Conservation (phyloP, 495 filamentous ascomycete species). For the Thozetella sp. region DNA sequence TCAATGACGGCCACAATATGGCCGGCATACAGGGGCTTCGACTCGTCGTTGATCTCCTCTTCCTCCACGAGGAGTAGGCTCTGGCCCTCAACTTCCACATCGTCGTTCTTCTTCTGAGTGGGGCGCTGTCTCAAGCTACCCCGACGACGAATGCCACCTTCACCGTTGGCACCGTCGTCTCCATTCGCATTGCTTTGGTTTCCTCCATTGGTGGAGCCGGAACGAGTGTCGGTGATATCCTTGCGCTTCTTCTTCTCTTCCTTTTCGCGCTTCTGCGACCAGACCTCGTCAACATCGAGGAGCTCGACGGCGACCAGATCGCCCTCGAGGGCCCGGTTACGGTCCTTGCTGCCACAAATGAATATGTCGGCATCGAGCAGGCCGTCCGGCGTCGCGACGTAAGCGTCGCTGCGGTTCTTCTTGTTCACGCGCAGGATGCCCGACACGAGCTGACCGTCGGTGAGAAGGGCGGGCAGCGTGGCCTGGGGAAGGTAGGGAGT, state of each 20-base stretch:
- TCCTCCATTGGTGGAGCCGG: constrained; percentile 70
- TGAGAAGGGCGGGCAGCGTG: constrained; percentile 85
- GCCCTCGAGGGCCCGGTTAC: constrained; percentile 93
- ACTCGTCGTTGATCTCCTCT: constrained; percentile 97
- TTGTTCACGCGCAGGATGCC: constrained; percentile 98
- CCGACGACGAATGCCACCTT: constrained; percentile 86
- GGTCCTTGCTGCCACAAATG: constrained; percentile 98
- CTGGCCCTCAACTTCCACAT: constrained; percentile 98
- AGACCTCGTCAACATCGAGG: constrained; percentile 97
- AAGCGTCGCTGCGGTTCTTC: constrained; percentile 98
- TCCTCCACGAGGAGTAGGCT: constrained; percentile 96
- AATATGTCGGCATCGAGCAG: constrained; percentile 96
- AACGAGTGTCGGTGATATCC: constrained; percentile 91
- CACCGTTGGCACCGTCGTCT: constrained; percentile 65
- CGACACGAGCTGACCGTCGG: constrained; percentile 91
- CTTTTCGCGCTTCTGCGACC: constrained; percentile 97
- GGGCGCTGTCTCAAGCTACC: constrained; percentile 95
- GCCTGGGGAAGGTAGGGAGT: constrained; percentile 97
- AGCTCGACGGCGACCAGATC: constrained; percentile 95
- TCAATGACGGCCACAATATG: constrained; percentile 98
- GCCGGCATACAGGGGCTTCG: constrained; percentile 95
- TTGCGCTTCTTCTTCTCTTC: constrained; percentile 99
- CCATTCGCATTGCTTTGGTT: constrained; percentile 67
- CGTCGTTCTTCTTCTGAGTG: constrained; percentile 99
- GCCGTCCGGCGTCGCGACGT: constrained; percentile 88